phyloP scores from a whole-genome alignment of 164 flowering plant genomes.

The Vitis amurensis region DNA sequence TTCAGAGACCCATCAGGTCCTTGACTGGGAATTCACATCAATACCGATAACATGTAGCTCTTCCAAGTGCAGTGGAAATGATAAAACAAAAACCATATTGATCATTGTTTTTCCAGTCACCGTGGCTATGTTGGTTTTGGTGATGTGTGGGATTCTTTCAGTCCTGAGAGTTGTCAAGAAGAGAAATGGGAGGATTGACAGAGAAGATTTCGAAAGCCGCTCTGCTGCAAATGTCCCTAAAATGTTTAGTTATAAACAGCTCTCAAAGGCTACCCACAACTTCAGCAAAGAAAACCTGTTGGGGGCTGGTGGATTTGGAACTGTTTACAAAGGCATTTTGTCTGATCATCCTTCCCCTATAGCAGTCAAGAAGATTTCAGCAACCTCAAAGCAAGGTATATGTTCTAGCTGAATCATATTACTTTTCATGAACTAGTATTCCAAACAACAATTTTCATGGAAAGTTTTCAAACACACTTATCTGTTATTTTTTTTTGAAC shows the following conservation, averaged over 20 bases:
- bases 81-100: constrained; percentile 11
- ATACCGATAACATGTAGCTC: constrained; percentile 20
- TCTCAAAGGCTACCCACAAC: constrained; percentile 37
- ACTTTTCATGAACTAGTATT: no score
- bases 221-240: constrained; percentile 50
- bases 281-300: constrained; percentile 42
- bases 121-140: constrained; percentile 12
- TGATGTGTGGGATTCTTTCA: not conserved
- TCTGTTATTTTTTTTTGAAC: no score
- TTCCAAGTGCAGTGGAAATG: not conserved
- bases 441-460: no score
- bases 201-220: constrained; percentile 36
- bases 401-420: not conserved
- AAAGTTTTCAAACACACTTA: no score
- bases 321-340: constrained; percentile 41
- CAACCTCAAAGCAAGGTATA: constrained; percentile 49
- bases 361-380: constrained; percentile 50
- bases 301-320: constrained; percentile 54
- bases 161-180: constrained; percentile 5
- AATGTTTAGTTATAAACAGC: constrained; percentile 38
- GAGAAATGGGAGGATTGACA: constrained; percentile 11
- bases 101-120: constrained; percentile 16
- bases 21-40: constrained; percentile 39
- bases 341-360: constrained; percentile 23
- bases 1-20: constrained; percentile 38